A percentile compares a stretch with the other conserved stretches of the same genome.
phyloP scores from a whole-genome alignment of 306 rosid genomes.

The Cajanus cajan region DNA sequence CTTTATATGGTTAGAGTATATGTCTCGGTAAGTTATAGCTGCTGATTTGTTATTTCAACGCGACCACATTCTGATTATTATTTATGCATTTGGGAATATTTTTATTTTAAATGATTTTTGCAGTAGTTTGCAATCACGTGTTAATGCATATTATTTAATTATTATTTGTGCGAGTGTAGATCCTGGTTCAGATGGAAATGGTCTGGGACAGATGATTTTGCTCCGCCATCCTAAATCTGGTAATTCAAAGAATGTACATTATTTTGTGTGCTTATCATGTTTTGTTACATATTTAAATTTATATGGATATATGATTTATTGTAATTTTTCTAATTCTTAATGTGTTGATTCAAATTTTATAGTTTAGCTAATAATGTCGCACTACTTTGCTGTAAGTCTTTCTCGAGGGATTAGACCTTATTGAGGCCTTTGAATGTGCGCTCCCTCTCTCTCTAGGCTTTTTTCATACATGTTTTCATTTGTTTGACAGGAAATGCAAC shows the following conservation, averaged over 20 bases:
- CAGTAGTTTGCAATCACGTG: background rate
- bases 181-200: conserved; percentile 49
- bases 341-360: background rate
- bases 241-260: conserved; percentile 1
- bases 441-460: background rate
- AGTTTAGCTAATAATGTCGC: background rate
- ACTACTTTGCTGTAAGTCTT: background rate
- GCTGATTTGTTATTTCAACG: background rate
- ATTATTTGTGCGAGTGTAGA: conserved; percentile 40
- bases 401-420: conserved; percentile 10
- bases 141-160: background rate
- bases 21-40: background rate
- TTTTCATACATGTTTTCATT: background rate
- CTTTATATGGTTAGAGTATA: background rate
- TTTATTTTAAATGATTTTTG: background rate
- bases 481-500: conserved; percentile 56
- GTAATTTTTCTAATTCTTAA: background rate
- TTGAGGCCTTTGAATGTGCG: conserved; percentile 11
- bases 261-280: background rate
- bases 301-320: background rate
- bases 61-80: background rate
- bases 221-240: conserved; percentile 92
- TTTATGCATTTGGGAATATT: background rate
- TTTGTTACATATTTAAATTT: conserved; percentile 7
- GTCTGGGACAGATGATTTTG: conserved; percentile 46